Evolutionary conservation across 441 rosid species (phyloP).

Genomic region (Erodium trifolium): DNA sequence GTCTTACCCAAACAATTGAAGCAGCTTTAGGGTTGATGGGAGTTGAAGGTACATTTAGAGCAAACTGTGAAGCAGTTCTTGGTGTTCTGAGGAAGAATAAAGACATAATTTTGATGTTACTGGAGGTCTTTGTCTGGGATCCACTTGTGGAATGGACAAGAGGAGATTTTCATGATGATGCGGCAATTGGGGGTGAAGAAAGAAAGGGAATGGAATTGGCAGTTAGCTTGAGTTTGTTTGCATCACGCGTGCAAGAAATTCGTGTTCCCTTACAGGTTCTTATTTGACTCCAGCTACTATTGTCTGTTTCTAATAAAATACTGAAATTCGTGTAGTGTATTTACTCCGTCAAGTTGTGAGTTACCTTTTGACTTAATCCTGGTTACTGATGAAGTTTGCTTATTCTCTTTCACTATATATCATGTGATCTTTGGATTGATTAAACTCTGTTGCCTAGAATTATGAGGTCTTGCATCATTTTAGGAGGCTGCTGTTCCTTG

Average conservation of each 20-base stretch:
- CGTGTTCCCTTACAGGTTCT: conserved; percentile 94
- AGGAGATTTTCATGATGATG: conserved; percentile 95
- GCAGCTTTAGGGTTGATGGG: conserved; percentile 92
- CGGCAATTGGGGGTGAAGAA: conserved; percentile 96
- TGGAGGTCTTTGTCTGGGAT: conserved; percentile 97
- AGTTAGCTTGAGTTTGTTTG: conserved; percentile 96
- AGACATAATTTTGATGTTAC: conserved; percentile 77
- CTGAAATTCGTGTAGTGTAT: not conserved
- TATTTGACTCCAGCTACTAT: conserved; percentile 15
- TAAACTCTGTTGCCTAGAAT: conserved; percentile 12
- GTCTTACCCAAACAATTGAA: conserved; percentile 91
- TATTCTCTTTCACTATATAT: not conserved
- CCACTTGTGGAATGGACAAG: conserved; percentile 99
- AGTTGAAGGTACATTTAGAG: conserved; percentile 80
- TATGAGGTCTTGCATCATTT: conserved; percentile 5
- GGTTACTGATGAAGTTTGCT: conserved; percentile 13
- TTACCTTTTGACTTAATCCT: conserved; percentile 8
- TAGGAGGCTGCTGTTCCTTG: conserved; percentile 15
- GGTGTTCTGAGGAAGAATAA: conserved; percentile 79
- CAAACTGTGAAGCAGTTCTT: conserved; percentile 85
- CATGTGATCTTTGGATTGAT: conserved; percentile 10
- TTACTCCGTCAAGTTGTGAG: conserved; percentile 1
- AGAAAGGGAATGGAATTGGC: conserved; percentile 99
- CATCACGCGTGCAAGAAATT: conserved; percentile 96
- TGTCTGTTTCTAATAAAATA: conserved; percentile 2